Evolutionary conservation across 768 basidiomycete genomes (phyloP).

Genomic region (Hygrocybe coccinea): DNA sequence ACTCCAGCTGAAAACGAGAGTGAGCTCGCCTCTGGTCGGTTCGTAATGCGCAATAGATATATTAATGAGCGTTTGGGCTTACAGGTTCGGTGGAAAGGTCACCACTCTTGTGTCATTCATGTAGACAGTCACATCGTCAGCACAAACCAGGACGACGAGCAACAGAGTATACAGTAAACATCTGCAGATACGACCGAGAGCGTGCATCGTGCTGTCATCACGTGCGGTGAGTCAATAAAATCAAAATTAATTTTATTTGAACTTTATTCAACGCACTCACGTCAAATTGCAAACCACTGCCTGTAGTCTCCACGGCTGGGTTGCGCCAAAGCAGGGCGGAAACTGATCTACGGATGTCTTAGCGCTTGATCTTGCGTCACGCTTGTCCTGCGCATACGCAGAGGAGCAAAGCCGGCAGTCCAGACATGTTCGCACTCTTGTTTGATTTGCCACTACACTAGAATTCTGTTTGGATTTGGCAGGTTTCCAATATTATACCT

Average conservation of each 20-base stretch:
- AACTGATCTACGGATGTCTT: slow-evolving; percentile 14
- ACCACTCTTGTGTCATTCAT: background rate
- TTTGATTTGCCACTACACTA: too few species aligned
- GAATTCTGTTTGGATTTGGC: too few species aligned
- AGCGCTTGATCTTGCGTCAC: slow-evolving; percentile 18
- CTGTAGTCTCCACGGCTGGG: slow-evolving; percentile 29
- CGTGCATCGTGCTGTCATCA: too few species aligned
- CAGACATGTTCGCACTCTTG: slow-evolving; percentile 12
- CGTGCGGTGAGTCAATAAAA: too few species aligned
- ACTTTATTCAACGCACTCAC: slow-evolving; percentile 37
- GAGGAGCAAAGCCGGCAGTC: slow-evolving; percentile 17
- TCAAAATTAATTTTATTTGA: background rate
- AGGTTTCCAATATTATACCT: too few species aligned
- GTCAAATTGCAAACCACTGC: slow-evolving; percentile 41
- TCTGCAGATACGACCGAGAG: too few species aligned
- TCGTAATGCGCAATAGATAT: background rate
- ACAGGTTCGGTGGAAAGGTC: background rate
- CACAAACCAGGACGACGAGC: background rate
- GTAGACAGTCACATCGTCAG: background rate
- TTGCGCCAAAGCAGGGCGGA: slow-evolving; percentile 40
- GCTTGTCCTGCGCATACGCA: background rate
- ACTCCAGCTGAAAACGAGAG: background rate
- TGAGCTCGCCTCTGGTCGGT: too few species aligned
- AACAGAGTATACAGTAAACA: background rate
- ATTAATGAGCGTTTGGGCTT: background rate